phyloP scores from a whole-genome alignment of 2,329 filamentous ascomycete genomes.

The Tolypocladium nubicola region DNA sequence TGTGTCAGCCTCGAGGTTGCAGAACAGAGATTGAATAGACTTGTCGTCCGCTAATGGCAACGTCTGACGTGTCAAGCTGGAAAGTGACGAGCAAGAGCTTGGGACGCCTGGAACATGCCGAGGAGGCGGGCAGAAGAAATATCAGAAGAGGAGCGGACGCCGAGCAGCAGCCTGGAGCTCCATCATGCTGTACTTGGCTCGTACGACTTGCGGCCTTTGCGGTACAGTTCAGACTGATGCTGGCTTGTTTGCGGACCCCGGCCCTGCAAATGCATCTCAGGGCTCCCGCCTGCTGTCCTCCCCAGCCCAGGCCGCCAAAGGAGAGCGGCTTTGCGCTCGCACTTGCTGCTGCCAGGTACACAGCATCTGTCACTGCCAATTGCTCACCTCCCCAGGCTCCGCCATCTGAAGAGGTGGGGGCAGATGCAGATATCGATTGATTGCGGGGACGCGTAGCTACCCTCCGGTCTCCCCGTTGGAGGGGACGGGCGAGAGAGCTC shows the following conservation, averaged over 20 bases:
- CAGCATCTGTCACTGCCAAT: not conserved
- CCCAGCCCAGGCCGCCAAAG: not conserved
- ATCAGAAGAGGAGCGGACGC: not conserved
- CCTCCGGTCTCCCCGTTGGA: not conserved
- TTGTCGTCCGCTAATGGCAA: not conserved
- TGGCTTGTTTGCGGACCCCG: not conserved
- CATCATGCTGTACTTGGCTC: constrained; percentile 1
- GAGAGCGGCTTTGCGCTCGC: not conserved
- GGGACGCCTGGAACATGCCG: not conserved
- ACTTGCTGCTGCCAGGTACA: not conserved
- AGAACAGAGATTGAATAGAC: not conserved
- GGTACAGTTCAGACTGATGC: not conserved
- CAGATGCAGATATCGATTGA: not conserved
- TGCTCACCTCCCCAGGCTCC: not conserved
- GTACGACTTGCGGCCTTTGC: constrained; percentile 3
- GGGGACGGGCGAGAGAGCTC: not conserved
- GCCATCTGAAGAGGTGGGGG: not conserved
- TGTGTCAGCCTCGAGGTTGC: not conserved
- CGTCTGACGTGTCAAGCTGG: not conserved
- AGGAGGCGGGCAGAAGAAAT: not conserved
- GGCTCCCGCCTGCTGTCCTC: constrained; percentile 2
- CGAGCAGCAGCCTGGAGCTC: not conserved
- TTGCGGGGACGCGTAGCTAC: not conserved
- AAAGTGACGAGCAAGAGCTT: not conserved
- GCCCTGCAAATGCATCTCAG: not conserved